Evolutionary conservation across 176 grass and related monocot species (phyloP).

Genomic region (Saccharum officinarum): DNA sequence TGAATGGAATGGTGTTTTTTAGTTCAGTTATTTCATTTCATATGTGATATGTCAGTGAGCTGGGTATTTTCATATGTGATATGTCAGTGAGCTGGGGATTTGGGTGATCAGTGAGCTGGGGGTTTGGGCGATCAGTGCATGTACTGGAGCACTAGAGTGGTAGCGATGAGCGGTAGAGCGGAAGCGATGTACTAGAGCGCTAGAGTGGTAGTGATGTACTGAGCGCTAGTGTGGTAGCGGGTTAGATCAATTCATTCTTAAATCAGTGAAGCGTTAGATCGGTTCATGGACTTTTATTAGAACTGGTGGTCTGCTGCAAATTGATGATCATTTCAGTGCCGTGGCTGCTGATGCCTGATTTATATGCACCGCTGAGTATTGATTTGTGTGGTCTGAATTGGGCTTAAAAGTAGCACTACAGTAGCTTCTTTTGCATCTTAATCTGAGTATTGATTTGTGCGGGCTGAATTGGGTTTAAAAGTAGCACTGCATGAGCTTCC

Average conservation of each 20-base stretch:
- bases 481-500: not conserved
- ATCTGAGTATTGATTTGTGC: not conserved
- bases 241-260: not conserved
- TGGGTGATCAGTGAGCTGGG: no score
- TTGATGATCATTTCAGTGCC: not conserved
- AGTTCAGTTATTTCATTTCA: no score
- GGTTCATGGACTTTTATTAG: not conserved
- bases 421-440: not conserved
- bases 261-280: not conserved
- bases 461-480: not conserved
- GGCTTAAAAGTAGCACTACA: not conserved
- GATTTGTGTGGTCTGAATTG: not conserved
- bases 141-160: no score
- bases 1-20: not conserved
- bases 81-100: no score
- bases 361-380: not conserved
- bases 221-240: not conserved
- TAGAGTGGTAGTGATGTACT: not conserved
- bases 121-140: no score
- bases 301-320: not conserved
- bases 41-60: no score
- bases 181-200: not conserved
- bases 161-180: not conserved
- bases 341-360: not conserved
- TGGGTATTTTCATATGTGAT: no score